Conservation (phyloP, 495 filamentous ascomycete genomes). For the Alectoria sarmentosa region DNA sequence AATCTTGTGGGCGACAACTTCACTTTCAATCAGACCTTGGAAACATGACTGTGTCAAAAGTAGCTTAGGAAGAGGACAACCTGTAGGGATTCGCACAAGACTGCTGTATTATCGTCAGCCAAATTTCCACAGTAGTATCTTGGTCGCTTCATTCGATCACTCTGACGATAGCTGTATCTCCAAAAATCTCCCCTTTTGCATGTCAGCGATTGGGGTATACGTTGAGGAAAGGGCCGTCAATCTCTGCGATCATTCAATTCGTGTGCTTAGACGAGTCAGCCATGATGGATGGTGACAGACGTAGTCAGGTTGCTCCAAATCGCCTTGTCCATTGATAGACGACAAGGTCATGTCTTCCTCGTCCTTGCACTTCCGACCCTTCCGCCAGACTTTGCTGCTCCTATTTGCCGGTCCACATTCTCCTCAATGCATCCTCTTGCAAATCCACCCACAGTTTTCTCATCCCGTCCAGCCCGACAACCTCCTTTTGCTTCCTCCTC, state of each 20-base stretch:
- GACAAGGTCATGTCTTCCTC: neutral
- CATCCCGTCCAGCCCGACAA: constrained; percentile 3
- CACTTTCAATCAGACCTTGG: too few relatives aligned
- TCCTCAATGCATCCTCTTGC: constrained; percentile 16
- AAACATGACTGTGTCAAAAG: too few relatives aligned
- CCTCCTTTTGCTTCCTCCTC: constrained; percentile 11
- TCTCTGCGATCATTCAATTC: neutral
- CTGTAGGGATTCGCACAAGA: too few relatives aligned
- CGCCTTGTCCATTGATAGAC: neutral
- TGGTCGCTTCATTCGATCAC: neutral
- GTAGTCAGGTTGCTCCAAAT: neutral
- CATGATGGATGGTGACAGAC: neutral
- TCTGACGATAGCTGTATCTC: neutral
- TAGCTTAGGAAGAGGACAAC: too few relatives aligned
- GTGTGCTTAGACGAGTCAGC: neutral
- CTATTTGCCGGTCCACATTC: constrained; percentile 20
- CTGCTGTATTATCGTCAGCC: too few relatives aligned
- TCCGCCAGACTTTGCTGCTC: neutral
- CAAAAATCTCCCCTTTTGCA: neutral
- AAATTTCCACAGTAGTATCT: too few relatives aligned
- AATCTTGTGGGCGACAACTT: too few relatives aligned
- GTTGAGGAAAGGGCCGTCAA: too few relatives aligned
- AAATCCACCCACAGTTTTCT: constrained; percentile 10
- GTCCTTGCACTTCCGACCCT: neutral
- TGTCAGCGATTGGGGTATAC: neutral